phyloP scores from a whole-genome alignment of 441 rosid species.

The Raphanus hybrid region DNA sequence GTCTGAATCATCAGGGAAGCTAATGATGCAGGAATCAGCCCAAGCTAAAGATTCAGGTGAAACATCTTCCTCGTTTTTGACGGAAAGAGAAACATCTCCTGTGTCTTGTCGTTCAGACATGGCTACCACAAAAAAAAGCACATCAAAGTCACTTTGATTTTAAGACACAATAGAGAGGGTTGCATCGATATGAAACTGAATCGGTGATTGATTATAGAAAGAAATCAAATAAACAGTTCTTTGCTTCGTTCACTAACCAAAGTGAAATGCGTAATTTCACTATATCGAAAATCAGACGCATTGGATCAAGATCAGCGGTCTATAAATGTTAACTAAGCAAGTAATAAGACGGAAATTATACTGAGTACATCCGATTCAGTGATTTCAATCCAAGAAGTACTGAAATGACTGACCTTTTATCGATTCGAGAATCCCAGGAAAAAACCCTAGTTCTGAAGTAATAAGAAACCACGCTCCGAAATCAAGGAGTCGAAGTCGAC shows the following conservation, averaged over 20 bases:
- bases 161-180: neutral
- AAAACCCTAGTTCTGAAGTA: neutral
- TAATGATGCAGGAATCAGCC: conserved; percentile 80
- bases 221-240: neutral
- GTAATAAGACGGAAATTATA: neutral
- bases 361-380: neutral
- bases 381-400: neutral
- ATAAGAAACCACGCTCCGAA: neutral
- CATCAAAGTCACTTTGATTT: neutral
- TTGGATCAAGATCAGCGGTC: neutral
- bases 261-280: neutral
- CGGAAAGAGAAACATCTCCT: conserved; percentile 46
- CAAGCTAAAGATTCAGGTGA: conserved; percentile 73
- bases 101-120: conserved; percentile 56
- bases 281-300: neutral
- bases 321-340: no score
- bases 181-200: neutral
- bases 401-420: neutral
- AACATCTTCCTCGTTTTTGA: conserved; percentile 47
- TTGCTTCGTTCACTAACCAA: neutral
- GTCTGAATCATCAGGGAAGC: conserved; percentile 55
- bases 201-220: neutral
- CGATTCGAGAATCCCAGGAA: neutral
- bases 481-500: neutral
- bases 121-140: conserved; percentile 32